Base-by-base conservation (phyloP, 2,329 filamentous ascomycete species). In the Achaetomium macrosporum region DNA sequence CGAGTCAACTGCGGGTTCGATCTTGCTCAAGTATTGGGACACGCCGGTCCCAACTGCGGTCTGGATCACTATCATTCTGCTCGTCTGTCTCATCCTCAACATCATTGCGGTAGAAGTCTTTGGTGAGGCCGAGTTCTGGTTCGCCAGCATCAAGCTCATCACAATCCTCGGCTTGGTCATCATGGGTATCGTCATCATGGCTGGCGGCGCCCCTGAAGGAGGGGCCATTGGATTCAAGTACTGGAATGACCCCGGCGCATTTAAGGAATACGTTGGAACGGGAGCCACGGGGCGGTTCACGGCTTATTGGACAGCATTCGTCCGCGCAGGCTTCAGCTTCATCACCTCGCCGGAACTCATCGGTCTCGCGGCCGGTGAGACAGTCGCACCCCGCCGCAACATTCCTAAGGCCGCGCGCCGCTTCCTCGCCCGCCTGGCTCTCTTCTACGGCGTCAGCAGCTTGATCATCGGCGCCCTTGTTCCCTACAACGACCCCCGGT, bases 381-480 rank as follows among this genome's bases (percentile, higher is more conserved):
- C 82, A 1, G 70, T 81, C 25, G 79, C 83, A 19, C 84, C 84
- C 2, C 77, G 82, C 48, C 75, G 77, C 62, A 84, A 84, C 68
- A 81, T 87, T 52, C 83, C 84, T 53, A 84, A 83, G 69, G 82
- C 82, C 0, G 79, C 82, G 5, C 71, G 75, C 15, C 77, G 81
- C 42, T 83, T 83, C 60, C 74, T 84, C 60, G 82, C 74, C 70
- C 80, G 83, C 57, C 76, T 85, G 16, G 73, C 79, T 41, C 63
- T 84, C 59, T 85, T 85, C 66, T 85, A 85, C 65, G 78, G 82
- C 7, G 65, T 84, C n/a, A 76, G 78, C 3, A 78, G 79, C 25
- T 73, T 85, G 58, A 69, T 83, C 55, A 77, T 85, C 42, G 82
- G 83, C 48, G 74, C 81, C 61, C 72, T 84, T 51, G 79, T 82